phyloP scores from a whole-genome alignment of 73 alveolate species.

The Durusdinium trenchii region DNA sequence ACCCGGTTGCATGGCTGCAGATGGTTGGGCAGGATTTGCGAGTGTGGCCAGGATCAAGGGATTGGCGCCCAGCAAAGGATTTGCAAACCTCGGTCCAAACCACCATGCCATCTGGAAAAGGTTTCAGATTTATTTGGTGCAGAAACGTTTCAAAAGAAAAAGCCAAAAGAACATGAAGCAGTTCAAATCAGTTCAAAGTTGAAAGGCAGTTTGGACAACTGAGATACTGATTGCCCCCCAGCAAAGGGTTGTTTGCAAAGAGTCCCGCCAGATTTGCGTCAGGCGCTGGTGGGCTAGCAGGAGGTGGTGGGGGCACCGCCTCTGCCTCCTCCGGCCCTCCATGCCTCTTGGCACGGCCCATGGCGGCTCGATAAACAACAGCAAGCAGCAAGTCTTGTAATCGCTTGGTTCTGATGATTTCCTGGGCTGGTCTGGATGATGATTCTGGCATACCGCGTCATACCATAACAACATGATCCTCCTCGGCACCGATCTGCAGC shows the following conservation, averaged over 20 bases:
- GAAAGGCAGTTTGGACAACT: too few species aligned
- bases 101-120: background rate
- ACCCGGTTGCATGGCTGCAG: conserved; percentile 75
- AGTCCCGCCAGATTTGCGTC: conserved; percentile 13
- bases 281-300: conserved; percentile 26
- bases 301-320: conserved; percentile 38
- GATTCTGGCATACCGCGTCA: too few species aligned
- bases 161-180: too few species aligned
- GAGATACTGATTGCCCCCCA: conserved; percentile 26
- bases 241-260: conserved; percentile 35
- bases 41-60: conserved; percentile 81
- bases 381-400: background rate
- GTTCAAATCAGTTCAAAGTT: too few species aligned
- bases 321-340: conserved; percentile 47
- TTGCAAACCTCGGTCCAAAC: background rate
- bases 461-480: too few species aligned
- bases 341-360: conserved; percentile 63
- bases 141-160: background rate
- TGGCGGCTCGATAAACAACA: background rate
- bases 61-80: conserved; percentile 47
- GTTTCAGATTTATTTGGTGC: background rate
- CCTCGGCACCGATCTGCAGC: too few species aligned
- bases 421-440: too few species aligned
- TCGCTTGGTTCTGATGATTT: background rate
- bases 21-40: conserved; percentile 87